Evolutionary conservation across 23 red algal species (phyloP).

Genomic region (Gracilaria gracilis): DNA sequence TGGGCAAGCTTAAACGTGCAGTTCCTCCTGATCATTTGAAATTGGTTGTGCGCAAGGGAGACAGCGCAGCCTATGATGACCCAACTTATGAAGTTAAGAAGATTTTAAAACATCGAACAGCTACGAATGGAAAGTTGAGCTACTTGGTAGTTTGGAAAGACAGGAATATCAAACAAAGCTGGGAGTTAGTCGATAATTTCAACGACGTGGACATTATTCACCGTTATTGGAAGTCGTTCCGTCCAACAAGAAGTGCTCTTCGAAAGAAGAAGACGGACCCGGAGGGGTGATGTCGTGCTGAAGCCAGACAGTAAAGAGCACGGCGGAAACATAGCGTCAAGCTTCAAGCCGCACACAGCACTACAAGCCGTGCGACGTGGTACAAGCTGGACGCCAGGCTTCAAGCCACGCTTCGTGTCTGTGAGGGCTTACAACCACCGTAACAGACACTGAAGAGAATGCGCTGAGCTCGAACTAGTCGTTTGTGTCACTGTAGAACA

Average conservation of each 20-base stretch:
- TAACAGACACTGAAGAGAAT: too few relatives aligned
- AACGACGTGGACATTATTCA: conserved; percentile 31
- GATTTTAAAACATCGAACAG: not conserved
- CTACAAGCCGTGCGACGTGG: too few relatives aligned
- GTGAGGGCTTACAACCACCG: too few relatives aligned
- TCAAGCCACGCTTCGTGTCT: too few relatives aligned
- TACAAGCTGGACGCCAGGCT: too few relatives aligned
- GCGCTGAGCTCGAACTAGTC: too few relatives aligned
- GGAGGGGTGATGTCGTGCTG: conserved; percentile 34
- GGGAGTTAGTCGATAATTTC: too few relatives aligned
- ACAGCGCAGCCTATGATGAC: not conserved
- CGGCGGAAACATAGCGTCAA: too few relatives aligned
- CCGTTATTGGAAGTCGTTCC: conserved; percentile 39
- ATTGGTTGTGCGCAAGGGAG: not conserved
- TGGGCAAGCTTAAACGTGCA: not conserved
- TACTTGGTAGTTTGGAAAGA: conserved; percentile 28
- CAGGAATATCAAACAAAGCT: not conserved
- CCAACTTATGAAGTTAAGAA: conserved; percentile 4
- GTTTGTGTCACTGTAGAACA: too few relatives aligned
- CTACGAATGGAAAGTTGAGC: not conserved
- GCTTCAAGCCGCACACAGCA: too few relatives aligned
- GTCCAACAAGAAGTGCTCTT: not conserved
- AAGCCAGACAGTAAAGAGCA: too few relatives aligned
- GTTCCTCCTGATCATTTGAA: conserved; percentile 26
- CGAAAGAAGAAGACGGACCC: not conserved